phyloP scores from a whole-genome alignment of 352 stramenopile genomes.

The Globisporangium acanthophoron region DNA sequence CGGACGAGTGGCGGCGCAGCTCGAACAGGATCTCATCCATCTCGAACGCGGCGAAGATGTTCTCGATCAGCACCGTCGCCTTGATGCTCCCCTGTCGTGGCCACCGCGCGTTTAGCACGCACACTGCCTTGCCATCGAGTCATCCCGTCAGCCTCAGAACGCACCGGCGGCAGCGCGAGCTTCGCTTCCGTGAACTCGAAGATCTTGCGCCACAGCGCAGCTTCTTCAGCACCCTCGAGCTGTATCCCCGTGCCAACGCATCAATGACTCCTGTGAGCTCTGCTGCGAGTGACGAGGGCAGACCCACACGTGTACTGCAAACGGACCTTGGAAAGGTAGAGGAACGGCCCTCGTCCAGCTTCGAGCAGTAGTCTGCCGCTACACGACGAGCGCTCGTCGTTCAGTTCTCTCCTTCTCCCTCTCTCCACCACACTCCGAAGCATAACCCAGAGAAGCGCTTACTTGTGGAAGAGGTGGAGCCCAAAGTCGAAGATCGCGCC shows the following conservation, averaged over 20 bases:
- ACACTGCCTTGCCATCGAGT: neutral
- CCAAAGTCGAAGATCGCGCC: constrained; percentile 94
- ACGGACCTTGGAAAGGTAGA: constrained; percentile 91
- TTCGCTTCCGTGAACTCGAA: constrained; percentile 89
- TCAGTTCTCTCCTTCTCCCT: too few species aligned
- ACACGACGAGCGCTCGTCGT: neutral
- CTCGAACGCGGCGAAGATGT: constrained; percentile 94
- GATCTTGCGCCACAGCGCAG: constrained; percentile 93
- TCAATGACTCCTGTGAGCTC: neutral
- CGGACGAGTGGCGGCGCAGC: constrained; percentile 91
- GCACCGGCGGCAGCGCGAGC: constrained; percentile 78
- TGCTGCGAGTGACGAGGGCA: neutral
- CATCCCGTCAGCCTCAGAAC: neutral
- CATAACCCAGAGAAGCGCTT: neutral
- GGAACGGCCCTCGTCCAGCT: constrained; percentile 83
- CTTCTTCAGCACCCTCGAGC: constrained; percentile 92
- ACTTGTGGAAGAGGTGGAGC: constrained; percentile 95
- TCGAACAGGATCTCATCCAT: constrained; percentile 97
- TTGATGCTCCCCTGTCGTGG: constrained; percentile 58
- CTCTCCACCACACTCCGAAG: too few species aligned
- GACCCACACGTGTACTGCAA: neutral
- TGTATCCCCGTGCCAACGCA: constrained; percentile 5
- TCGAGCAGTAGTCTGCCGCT: constrained; percentile 72
- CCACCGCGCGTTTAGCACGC: neutral
- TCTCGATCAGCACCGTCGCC: constrained; percentile 94